These are phyloP conservation scores for Capsella rubella DNA, from an alignment of 441 rosid species.

Conservation along the genomic window DNA sequence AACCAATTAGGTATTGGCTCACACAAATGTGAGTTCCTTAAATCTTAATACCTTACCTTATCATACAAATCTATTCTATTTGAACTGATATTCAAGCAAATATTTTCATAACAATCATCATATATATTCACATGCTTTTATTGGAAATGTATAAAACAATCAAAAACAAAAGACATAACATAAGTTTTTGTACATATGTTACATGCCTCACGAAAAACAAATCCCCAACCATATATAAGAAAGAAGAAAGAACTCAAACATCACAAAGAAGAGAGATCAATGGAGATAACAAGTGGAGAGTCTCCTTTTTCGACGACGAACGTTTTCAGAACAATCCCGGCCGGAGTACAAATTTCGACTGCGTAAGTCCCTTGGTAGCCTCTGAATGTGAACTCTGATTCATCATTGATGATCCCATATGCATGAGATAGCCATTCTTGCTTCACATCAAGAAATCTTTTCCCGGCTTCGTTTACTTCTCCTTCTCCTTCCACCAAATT, in stretches of 20 bases:
- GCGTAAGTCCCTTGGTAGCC: conserved; percentile 80
- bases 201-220: conserved; percentile 8
- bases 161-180: neutral
- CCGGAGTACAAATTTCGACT: conserved; percentile 52
- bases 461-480: conserved; percentile 80
- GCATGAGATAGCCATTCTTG: conserved; percentile 75
- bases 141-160: neutral
- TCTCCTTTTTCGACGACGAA: conserved; percentile 73
- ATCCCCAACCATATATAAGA: conserved; percentile 1
- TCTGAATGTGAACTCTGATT: conserved; percentile 71
- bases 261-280: conserved; percentile 49
- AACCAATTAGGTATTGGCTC: too few relatives aligned
- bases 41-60: too few relatives aligned
- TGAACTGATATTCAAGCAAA: neutral
- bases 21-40: too few relatives aligned
- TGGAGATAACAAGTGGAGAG: conserved; percentile 57
- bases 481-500: conserved; percentile 89
- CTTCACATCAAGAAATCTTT: conserved; percentile 63
- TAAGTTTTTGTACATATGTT: neutral
- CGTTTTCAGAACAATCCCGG: conserved; percentile 54
- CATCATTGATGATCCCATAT: conserved; percentile 59
- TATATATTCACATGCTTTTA: neutral
- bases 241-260: neutral
- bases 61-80: too few relatives aligned
- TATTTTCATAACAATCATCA: neutral